Base-by-base conservation (phyloP, 2,329 filamentous ascomycete genomes). In the Chaetomium sp. region DNA sequence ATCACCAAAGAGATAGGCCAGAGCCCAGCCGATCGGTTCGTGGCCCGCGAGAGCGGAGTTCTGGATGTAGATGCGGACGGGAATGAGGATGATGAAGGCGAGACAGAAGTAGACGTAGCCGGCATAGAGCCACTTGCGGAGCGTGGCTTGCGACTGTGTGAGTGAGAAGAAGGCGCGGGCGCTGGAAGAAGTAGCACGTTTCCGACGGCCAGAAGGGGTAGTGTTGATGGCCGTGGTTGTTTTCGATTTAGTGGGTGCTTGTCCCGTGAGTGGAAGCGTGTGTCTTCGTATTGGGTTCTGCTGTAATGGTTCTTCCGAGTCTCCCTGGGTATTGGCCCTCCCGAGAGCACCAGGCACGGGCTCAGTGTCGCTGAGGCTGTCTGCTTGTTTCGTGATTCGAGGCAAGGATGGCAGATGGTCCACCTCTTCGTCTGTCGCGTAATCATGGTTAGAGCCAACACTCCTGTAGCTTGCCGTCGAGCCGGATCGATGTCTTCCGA, bases 21-120 rank as follows among this genome's bases (percentile, higher is more conserved):
- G 71, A 0, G 90, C 91, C 94, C 94, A 99, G 2, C 92, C 89
- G 45, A 99, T 82, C 0, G 94, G 91, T 64, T 99, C 94, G 51
- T 84, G 74, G 12, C 82, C 84, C 37, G 79, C 67, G 1, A 99
- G 76, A 11, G 90, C 91, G 59, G 80, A 76, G 44, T 73, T 71
- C 41, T 79, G 73, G 49, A 97, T 82, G 62, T 89, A 87, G 2
- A 76, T 75, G 53, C 91, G 82, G 34, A 97, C 79, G 0, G 85
- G 87, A 3, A 84, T 71, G 3, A 96, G 71, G 52, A 95, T 81
- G 36, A 89, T 80, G 0, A 74, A 65, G 7, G 85, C 52, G 6
- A 95, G 81, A 48, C 82, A 79, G 0, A 76, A 57, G 68, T 96
- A 96, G 14, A 91, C 84, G 66, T 89, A 94, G 0, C 74, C 70